Evolutionary conservation across 179 eudicot species (phyloP), one percentile per base, ranked within the genome.

Genomic region (Spergularia azorica): DNA sequence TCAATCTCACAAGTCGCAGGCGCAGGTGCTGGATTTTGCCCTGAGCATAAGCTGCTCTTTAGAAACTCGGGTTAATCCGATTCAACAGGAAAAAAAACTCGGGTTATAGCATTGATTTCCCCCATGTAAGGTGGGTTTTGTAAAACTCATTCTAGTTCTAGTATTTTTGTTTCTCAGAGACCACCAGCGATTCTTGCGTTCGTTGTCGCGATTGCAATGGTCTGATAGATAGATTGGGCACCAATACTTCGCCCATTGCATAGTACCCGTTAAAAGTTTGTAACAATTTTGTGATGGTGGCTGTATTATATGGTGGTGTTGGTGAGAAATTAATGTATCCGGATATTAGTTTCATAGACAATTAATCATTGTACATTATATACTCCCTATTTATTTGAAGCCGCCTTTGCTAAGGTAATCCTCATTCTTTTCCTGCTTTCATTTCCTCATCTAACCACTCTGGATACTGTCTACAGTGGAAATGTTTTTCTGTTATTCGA

Each of bases 291-390:
- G 80, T 66, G 52, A 67, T 64, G 57, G 54, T 76, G 60, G 52
- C 61, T 72, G 84, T 81, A 77, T 65, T 81, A 81, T 81, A 66
- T 70, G 39, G 56, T 65, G 70, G 80, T 59, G 70, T 67, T 80
- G 71, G 63, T 12, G 62, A 38, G 52, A 12, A 78, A 39, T 55
- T 26, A 43, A 56, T 55, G 39, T 55, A 57, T 43, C 59, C 17
- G 46, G 57, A 78, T 20, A 71, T 20, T 77, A 55, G 52, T 41
- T 57, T 56, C 72, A 71, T 36, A 36, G 39, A 55, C 55, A 55
- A 48, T 55, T 58, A 50, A 39, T 2, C 51, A 51, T 46, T 78
- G 81, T 78, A 78, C 76, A 78, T 78, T 70, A 36, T 73, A 55
- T 60, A 43, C 63, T 46, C 4, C 20, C 59, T 20, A 9, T 26